These are phyloP conservation scores for Penicillium vulpinum DNA, from an alignment of 2,329 filamentous ascomycete genomes.

Conservation along the genomic window DNA sequence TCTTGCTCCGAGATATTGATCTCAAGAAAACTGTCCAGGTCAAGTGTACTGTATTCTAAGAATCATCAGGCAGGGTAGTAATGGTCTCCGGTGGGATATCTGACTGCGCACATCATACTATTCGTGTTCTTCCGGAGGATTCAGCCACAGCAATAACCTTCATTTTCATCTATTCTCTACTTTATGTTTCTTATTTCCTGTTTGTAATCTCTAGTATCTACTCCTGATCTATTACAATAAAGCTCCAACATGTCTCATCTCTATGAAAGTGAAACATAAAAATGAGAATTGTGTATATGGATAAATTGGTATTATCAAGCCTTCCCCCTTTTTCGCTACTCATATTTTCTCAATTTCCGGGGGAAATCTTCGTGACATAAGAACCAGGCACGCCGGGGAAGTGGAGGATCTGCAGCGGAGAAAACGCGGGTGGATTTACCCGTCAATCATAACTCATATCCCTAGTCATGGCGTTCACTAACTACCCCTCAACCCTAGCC, in stretches of 20 bases:
- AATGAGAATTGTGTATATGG: neutral
- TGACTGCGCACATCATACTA: too few relatives aligned
- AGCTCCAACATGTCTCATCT: neutral
- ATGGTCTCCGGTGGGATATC: neutral
- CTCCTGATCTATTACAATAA: neutral
- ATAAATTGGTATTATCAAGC: neutral
- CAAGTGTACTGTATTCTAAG: slow-evolving; percentile 52
- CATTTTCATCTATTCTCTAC: neutral
- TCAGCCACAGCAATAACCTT: too few relatives aligned
- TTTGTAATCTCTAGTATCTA: neutral
- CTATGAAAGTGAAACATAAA: too few relatives aligned
- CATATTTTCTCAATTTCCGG: too few relatives aligned
- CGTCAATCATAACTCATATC: slow-evolving; percentile 17
- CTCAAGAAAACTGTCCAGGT: slow-evolving; percentile 51
- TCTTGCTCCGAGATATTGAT: slow-evolving; percentile 54
- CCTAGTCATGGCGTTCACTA: neutral
- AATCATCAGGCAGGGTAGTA: neutral
- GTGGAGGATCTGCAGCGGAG: slow-evolving; percentile 18
- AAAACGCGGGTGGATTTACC: slow-evolving; percentile 13
- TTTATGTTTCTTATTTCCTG: neutral
- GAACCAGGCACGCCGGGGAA: neutral
- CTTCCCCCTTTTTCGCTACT: neutral
- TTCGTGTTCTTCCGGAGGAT: neutral
- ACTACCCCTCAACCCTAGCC: neutral
- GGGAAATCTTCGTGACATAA: neutral